phyloP scores from a whole-genome alignment of 495 filamentous ascomycete species.

The Penicillium cinerascens region DNA sequence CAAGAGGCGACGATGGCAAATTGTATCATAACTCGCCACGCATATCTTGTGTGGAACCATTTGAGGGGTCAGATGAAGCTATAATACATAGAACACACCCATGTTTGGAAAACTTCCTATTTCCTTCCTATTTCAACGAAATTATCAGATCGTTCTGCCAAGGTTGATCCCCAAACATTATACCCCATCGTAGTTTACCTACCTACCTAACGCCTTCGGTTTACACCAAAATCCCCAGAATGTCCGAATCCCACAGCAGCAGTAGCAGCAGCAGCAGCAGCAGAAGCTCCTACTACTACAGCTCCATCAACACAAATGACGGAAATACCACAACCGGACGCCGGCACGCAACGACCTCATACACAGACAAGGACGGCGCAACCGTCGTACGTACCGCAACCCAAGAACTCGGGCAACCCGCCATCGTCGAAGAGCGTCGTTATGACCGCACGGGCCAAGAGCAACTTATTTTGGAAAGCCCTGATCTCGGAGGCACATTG shows the following conservation, averaged over 20 bases:
- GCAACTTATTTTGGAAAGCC: constrained; percentile 11
- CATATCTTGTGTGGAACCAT: too few species aligned
- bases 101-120: too few species aligned
- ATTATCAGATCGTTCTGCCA: too few species aligned
- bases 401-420: constrained; percentile 36
- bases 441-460: constrained; percentile 39
- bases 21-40: constrained; percentile 11
- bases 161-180: not conserved
- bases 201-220: not conserved
- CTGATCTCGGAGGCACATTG: constrained; percentile 6
- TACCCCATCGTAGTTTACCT: not conserved
- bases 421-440: constrained; percentile 32
- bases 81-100: too few species aligned
- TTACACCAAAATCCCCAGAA: constrained; percentile 1
- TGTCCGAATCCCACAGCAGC: constrained; percentile 24
- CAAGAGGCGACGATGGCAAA: constrained; percentile 4
- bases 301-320: constrained; percentile 25
- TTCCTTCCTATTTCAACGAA: too few species aligned
- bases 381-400: constrained; percentile 36
- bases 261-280: too few species aligned
- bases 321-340: constrained; percentile 29
- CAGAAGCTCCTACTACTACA: constrained; percentile 34
- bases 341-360: constrained; percentile 33
- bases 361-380: constrained; percentile 35
- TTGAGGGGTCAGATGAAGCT: not conserved